Evolutionary conservation across 805 yeast species (phyloP).

Genomic region (Starmera pachycereana): DNA sequence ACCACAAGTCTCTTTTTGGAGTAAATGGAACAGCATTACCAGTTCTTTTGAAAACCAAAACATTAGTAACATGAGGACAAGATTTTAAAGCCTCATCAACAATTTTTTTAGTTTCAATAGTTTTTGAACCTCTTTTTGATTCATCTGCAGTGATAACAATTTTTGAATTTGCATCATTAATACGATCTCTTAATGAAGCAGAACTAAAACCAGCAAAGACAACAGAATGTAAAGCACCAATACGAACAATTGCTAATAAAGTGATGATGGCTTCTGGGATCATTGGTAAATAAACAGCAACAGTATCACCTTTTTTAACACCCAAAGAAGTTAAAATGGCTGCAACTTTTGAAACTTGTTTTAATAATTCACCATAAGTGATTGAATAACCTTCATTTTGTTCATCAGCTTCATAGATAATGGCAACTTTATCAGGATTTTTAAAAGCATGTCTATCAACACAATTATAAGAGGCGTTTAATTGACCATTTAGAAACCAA

Average conservation of each 20-base stretch:
- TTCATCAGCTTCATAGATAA: slow-evolving; percentile 92
- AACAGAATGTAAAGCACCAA: slow-evolving; percentile 95
- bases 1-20: slow-evolving; percentile 82
- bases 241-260: slow-evolving; percentile 84
- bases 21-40: slow-evolving; percentile 66
- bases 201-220: slow-evolving; percentile 95
- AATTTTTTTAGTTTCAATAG: slow-evolving; percentile 83
- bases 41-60: slow-evolving; percentile 82
- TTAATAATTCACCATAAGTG: slow-evolving; percentile 79
- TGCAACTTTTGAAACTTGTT: slow-evolving; percentile 79
- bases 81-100: slow-evolving; percentile 87
- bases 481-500: slow-evolving; percentile 90
- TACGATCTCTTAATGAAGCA: slow-evolving; percentile 85
- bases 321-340: slow-evolving; percentile 79
- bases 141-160: slow-evolving; percentile 92
- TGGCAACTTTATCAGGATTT: slow-evolving; percentile 76
- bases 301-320: slow-evolving; percentile 89
- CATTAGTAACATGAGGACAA: slow-evolving; percentile 68
- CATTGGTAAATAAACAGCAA: slow-evolving; percentile 96
- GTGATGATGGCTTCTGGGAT: slow-evolving; percentile 93
- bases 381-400: slow-evolving; percentile 60
- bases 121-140: slow-evolving; percentile 92
- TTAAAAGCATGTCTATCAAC: slow-evolving; percentile 92
- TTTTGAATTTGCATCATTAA: slow-evolving; percentile 75
- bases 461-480: slow-evolving; percentile 88